Conservation (phyloP, 2,329 filamentous ascomycete species). For the Aureobasidium sp. region DNA sequence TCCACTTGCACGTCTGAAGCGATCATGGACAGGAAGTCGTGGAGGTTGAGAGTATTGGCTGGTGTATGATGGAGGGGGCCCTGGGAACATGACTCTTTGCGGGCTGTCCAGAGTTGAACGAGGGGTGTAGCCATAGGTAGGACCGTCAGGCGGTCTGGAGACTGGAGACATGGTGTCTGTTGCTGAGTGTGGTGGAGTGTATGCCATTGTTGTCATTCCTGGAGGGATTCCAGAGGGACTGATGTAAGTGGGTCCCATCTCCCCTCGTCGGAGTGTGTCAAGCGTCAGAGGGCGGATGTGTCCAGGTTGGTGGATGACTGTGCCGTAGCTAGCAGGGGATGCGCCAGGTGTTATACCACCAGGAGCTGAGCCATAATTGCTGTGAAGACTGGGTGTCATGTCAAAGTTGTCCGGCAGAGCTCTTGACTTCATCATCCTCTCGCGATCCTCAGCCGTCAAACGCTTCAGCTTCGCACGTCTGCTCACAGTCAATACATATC, state of each 20-base stretch:
- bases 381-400: conserved; percentile 51
- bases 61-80: conserved; percentile 10
- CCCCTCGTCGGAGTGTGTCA: conserved; percentile 58
- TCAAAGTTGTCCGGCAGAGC: conserved; percentile 55
- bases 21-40: conserved; percentile 39
- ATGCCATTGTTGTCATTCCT: conserved; percentile 60
- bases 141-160: conserved; percentile 34
- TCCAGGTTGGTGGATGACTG: conserved; percentile 33
- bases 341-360: conserved; percentile 43
- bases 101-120: conserved; percentile 17
- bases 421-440: conserved; percentile 54
- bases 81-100: conserved; percentile 16
- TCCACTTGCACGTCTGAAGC: conserved; percentile 34
- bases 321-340: conserved; percentile 35
- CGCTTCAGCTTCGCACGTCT: conserved; percentile 57
- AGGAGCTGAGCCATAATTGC: conserved; percentile 42
- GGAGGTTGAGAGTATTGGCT: conserved; percentile 31
- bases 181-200: conserved; percentile 49
- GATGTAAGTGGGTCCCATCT: conserved; percentile 57
- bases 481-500: neutral
- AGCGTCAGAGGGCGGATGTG: conserved; percentile 63
- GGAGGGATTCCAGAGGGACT: conserved; percentile 58
- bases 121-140: conserved; percentile 33
- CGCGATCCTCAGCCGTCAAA: conserved; percentile 54
- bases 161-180: conserved; percentile 42